Conservation (phyloP, 768 basidiomycete species). For the Tulasnella sp. region DNA sequence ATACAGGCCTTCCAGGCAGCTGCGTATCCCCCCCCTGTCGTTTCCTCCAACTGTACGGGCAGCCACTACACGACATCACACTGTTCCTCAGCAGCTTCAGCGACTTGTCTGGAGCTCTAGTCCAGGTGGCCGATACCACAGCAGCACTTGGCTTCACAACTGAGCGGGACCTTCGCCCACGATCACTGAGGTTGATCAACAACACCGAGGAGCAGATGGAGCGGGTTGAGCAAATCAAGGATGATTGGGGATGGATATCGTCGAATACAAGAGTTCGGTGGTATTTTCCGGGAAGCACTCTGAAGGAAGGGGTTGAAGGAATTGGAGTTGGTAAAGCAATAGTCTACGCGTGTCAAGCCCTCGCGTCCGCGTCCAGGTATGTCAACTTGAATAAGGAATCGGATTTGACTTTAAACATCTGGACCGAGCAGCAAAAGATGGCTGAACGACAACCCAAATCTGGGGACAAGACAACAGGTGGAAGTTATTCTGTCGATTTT, state of each 20-base stretch:
- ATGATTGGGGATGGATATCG: background rate
- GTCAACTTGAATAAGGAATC: background rate
- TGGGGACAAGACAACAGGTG: background rate
- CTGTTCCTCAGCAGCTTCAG: background rate
- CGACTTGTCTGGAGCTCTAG: background rate
- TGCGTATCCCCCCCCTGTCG: background rate
- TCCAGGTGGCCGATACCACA: background rate
- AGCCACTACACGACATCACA: background rate
- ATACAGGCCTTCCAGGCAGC: background rate
- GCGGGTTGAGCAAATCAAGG: background rate
- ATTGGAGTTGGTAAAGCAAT: background rate
- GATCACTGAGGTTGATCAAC: too few species aligned
- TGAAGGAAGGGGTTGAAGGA: background rate
- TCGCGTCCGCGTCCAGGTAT: background rate
- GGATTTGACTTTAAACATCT: background rate
- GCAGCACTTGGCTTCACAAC: background rate
- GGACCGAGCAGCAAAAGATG: background rate
- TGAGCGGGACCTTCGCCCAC: too few species aligned
- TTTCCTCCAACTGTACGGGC: background rate
- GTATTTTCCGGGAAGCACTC: background rate
- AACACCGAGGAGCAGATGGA: too few species aligned
- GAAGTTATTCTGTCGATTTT: background rate
- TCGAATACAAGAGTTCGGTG: background rate
- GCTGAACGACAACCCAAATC: background rate
- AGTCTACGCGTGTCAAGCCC: background rate